Base-by-base conservation (phyloP, 2,329 filamentous ascomycete genomes). In the Xylariaceae sp. region DNA sequence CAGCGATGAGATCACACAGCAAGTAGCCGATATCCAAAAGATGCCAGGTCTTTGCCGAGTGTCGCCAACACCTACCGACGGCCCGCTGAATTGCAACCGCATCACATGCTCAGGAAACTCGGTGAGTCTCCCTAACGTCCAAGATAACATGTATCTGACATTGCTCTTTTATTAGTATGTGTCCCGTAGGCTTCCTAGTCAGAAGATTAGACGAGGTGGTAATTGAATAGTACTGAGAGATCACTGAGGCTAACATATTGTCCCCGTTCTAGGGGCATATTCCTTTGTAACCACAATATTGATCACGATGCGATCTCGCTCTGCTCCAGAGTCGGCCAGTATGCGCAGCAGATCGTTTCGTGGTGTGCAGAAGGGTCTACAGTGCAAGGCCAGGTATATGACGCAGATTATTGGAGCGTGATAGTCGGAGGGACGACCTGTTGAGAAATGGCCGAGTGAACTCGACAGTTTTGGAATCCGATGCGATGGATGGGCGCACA, bases 251-350 rank as follows among this genome's bases (percentile, higher is more conserved):
- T 27, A 27, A 27, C 7, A 27, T 7, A 27, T 27, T 27, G 4
- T 5, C 7, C 22, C 4, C 7, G 22, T 27, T 7, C 22, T 27
- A 27, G 22, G 3, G 45, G 19, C 1, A 12, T 52, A 42, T 51
- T 39, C 38, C 39, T 51, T 19, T 46, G 45, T 19, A 53, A 48
- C 38, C 19, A 51, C 22, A 43, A 41, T 39, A 30, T 36, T 27
- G 32, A 43, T 35, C 43, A 49, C 18, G 38, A 45, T 12, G 22
- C 42, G n/a, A 45, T 44, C 33, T 39, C 42, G 15, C 44, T 42
- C 5, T 51, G 45, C 15, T 15, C 42, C 1, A 19, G 30, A 5
- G 30, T 51, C 9, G 42, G 27, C 10, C n/a, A 48, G 36, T 51
- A 51, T 33, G 39, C 45, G 10, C 11, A 46, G 42, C 19, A 38